These are phyloP conservation scores for Herpotrichia juniperi DNA, from an alignment of 2,329 filamentous ascomycete species.

Conservation along the genomic window DNA sequence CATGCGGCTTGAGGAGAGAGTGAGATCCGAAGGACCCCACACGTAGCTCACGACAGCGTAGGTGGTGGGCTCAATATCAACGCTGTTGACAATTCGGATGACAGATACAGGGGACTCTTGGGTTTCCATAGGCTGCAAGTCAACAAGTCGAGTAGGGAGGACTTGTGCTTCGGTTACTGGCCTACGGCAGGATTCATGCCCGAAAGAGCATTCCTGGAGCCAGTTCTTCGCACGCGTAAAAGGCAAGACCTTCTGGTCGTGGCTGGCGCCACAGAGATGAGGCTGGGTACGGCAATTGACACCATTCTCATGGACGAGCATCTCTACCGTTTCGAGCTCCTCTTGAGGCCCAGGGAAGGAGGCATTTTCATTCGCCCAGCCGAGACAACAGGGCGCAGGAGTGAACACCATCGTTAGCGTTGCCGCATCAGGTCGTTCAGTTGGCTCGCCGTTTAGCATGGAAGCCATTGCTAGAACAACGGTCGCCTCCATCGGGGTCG, in stretches of 20 bases:
- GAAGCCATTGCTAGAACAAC: slow-evolving; percentile 35
- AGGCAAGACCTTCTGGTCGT: slow-evolving; percentile 7
- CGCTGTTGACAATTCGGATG: slow-evolving; percentile 31
- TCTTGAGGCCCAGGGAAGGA: slow-evolving; percentile 40
- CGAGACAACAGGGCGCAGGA: slow-evolving; percentile 44
- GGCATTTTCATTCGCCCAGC: slow-evolving; percentile 42
- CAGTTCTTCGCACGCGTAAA: slow-evolving; percentile 30
- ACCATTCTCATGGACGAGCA: slow-evolving; percentile 24
- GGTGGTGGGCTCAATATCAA: slow-evolving; percentile 21
- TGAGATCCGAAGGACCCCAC: slow-evolving; percentile 27
- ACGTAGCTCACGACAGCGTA: slow-evolving; percentile 39
- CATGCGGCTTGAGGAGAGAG: slow-evolving; percentile 24
- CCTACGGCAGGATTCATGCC: slow-evolving; percentile 33
- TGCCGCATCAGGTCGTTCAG: slow-evolving; percentile 37
- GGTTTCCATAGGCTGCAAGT: slow-evolving; percentile 26
- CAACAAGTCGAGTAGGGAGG: slow-evolving; percentile 41
- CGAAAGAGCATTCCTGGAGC: slow-evolving; percentile 34
- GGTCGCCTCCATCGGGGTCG: slow-evolving; percentile 26
- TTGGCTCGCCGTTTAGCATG: slow-evolving; percentile 38
- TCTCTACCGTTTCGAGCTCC: slow-evolving; percentile 33
- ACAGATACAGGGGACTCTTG: slow-evolving; percentile 8
- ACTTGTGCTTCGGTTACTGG: slow-evolving; percentile 6
- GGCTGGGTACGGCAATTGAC: slow-evolving; percentile 22
- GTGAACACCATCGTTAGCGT: slow-evolving; percentile 39
- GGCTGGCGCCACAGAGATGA: slow-evolving; percentile 2